Base-by-base conservation (phyloP, 1,284 basidiomycete species). In the Pseudomicrostroma phylloplanum region DNA sequence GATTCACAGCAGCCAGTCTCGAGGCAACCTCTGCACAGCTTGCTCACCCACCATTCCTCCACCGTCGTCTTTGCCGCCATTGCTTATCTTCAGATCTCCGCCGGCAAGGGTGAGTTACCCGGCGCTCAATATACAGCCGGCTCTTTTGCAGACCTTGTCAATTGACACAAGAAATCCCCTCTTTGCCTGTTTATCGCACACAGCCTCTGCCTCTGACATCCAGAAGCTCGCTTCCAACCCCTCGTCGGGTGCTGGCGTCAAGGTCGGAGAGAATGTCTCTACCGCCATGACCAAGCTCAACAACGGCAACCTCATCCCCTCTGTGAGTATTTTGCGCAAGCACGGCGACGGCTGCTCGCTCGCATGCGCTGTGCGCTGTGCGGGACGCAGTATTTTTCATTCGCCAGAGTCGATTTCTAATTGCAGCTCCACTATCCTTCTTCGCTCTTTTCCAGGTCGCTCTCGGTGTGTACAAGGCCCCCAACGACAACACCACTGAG, bases 381-480 rank as follows among this genome's bases (percentile, higher is more conserved):
- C 21, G 21, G 21, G 7, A 19, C 19, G 21, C 51, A 15, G 6
- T 19, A 2, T 6, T 25, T 25, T 6, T 19, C 4, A 11, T 54
- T 2, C 51, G 21, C 51, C 3, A 36, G 9, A 36, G 3, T 36
- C 30, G 30, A 36, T 36, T 36, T 36, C 30, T 36, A 36, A 36
- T 36, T 9, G 30, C 30, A 36, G 30, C 30, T 36, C 30, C 9
- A 36, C 30, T 36, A 36, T 9, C 30, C 30, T 36, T 36, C 4
- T 36, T 36, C 30, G 30, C 30, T 36, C 30, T 74, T 57, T 72
- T 74, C 43, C 73, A 76, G 69, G 71, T 76, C 60, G 74, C 74
- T 36, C 72, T 76, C 39, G 74, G 74, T 65, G 76, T 77, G 53
- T 76, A 77, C 73, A 77, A 76, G 70, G 76, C 75, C 19, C 74